These are phyloP conservation scores for Bondarzewia mesenterica DNA, from an alignment of 1,284 basidiomycete species.

Conservation along the genomic window DNA sequence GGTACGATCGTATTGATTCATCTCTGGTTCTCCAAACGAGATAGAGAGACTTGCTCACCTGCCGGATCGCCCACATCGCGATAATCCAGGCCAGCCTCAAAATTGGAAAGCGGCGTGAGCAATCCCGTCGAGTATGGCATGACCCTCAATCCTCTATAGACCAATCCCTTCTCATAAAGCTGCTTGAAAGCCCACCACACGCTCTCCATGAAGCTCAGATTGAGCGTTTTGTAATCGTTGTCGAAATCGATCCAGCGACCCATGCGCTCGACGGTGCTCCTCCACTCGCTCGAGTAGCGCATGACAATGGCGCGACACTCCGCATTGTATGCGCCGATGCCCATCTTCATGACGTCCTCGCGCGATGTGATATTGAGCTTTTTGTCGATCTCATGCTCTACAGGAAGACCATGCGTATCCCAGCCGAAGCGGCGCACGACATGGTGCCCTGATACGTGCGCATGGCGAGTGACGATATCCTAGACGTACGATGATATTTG, in stretches of 20 bases:
- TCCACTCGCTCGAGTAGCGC: constrained; percentile 95
- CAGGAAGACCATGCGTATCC: constrained; percentile 98
- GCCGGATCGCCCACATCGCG: constrained; percentile 94
- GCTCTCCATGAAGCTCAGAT: constrained; percentile 92
- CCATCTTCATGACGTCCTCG: constrained; percentile 92
- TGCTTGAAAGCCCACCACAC: constrained; percentile 99
- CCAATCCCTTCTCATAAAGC: constrained; percentile 88
- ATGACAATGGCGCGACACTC: constrained; percentile 98
- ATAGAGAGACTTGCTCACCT: constrained; percentile 35
- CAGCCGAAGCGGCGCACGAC: constrained; percentile 97
- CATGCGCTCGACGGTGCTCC: constrained; percentile 92
- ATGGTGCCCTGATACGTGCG: constrained; percentile 89
- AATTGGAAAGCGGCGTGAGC: constrained; percentile 96
- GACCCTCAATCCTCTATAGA: constrained; percentile 90
- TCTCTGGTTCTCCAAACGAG: not conserved
- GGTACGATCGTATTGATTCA: not conserved
- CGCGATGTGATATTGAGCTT: constrained; percentile 88
- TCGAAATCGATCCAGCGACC: constrained; percentile 99
- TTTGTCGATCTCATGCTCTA: constrained; percentile 99
- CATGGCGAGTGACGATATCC: constrained; percentile 96
- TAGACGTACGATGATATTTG: constrained; percentile 23
- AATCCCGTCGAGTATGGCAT: constrained; percentile 99
- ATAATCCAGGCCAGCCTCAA: constrained; percentile 93
- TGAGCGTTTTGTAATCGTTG: constrained; percentile 98
- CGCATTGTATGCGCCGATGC: constrained; percentile 96